Conservation (phyloP, 169 alveolate species). For the Plasmodium cynomolgi region DNA sequence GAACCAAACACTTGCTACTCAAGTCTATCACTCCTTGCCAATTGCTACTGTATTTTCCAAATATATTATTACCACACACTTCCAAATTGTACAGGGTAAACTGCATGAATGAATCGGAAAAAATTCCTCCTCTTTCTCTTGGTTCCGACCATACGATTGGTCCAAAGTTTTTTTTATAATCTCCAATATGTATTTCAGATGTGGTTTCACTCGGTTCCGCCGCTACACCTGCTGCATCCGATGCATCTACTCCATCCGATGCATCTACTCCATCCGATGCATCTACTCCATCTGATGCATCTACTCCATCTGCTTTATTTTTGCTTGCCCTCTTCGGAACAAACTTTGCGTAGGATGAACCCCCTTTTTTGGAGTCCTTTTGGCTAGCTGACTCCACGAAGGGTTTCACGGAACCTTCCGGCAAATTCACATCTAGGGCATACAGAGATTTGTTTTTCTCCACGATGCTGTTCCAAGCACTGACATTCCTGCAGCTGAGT, state of each 20-base stretch:
- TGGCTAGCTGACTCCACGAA: background rate
- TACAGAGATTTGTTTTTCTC: constrained; percentile 32
- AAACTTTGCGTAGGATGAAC: background rate
- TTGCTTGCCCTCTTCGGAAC: background rate
- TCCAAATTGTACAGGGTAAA: constrained; percentile 81
- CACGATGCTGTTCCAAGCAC: constrained; percentile 43
- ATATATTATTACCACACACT: constrained; percentile 79
- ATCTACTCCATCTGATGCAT: background rate
- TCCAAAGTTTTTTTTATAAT: constrained; percentile 65
- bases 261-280: background rate
- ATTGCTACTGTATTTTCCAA: constrained; percentile 79
- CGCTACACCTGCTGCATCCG: background rate
- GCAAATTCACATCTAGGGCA: constrained; percentile 46
- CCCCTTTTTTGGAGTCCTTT: background rate
- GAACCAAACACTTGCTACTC: constrained; percentile 80
- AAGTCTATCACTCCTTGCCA: constrained; percentile 84
- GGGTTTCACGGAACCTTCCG: constrained; percentile 7
- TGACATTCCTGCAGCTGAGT: constrained; percentile 54
- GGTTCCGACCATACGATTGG: constrained; percentile 80
- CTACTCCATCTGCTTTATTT: background rate
- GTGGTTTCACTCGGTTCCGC: background rate
- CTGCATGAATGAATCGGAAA: constrained; percentile 79
- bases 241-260: background rate
- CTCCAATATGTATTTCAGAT: constrained; percentile 63
- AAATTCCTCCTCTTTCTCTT: constrained; percentile 84